Percentiles rank a stretch among this genome's conserved stretches.
These are phyloP conservation scores for Warburgia ugandensis DNA, from an alignment of 164 flowering plant species.

Conservation along the genomic window DNA sequence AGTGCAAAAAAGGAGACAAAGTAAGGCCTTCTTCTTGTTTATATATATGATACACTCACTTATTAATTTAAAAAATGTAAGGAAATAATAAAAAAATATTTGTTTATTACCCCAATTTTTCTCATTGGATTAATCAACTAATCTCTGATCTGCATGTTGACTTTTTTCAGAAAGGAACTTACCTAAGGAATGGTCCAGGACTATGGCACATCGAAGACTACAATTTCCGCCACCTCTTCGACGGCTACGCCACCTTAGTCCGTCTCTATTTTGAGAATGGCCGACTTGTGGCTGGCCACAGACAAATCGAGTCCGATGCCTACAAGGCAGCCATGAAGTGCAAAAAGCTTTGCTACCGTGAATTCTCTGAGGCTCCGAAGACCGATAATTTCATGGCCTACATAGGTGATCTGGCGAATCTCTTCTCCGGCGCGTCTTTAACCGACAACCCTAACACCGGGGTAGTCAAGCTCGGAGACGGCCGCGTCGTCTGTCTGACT, in stretches of 20 bases:
- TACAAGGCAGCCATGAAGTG: conserved; percentile 72
- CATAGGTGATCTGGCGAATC: conserved; percentile 59
- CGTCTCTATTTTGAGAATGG: conserved; percentile 71
- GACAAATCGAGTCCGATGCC: conserved; percentile 83
- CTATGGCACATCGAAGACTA: conserved; percentile 81
- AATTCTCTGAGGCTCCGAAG: conserved; percentile 85
- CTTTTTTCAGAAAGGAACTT: conserved; percentile 70
- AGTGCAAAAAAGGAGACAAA: too few relatives aligned
- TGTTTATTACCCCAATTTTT: too few relatives aligned
- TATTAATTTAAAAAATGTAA: too few relatives aligned
- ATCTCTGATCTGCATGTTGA: too few relatives aligned
- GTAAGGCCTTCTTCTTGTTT: too few relatives aligned
- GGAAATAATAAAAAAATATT: too few relatives aligned
- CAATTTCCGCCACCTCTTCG: conserved; percentile 92
- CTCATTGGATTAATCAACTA: too few relatives aligned
- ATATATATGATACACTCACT: too few relatives aligned
- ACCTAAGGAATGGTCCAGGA: conserved; percentile 94
- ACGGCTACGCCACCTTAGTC: conserved; percentile 86
- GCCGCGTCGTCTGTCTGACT: conserved; percentile 83
- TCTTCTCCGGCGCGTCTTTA: conserved; percentile 82
- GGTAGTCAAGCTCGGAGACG: conserved; percentile 74
- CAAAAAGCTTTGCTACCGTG: conserved; percentile 68
- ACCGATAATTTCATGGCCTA: conserved; percentile 53
- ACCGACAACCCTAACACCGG: conserved; percentile 98
- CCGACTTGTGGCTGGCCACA: conserved; percentile 59